These are phyloP conservation scores for Aspergillus calidoustus DNA, from an alignment of 2,329 filamentous ascomycete genomes.

Conservation along the genomic window DNA sequence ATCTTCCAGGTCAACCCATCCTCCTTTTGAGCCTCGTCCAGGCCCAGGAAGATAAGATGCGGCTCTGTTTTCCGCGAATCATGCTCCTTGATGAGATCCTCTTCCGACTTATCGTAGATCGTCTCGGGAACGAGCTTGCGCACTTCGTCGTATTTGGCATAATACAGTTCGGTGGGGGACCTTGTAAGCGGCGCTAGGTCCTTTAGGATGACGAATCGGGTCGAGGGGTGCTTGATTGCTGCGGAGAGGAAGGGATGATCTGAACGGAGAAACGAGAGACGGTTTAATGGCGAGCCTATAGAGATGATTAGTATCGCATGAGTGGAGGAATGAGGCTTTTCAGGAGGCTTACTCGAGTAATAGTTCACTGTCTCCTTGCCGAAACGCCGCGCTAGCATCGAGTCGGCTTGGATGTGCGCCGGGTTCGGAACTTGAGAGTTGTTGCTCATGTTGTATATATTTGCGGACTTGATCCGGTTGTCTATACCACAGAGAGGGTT, in stretches of 20 bases:
- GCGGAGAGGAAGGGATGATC: slow-evolving; percentile 54
- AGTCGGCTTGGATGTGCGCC: slow-evolving; percentile 63
- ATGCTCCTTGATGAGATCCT: slow-evolving; percentile 72
- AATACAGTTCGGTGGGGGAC: slow-evolving; percentile 66
- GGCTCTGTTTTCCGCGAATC: slow-evolving; percentile 72
- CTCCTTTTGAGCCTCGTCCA: slow-evolving; percentile 68
- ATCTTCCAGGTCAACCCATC: slow-evolving; percentile 52
- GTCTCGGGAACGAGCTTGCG: slow-evolving; percentile 70
- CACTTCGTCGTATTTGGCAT: slow-evolving; percentile 71
- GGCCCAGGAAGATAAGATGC: slow-evolving; percentile 80
- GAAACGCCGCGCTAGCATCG: slow-evolving; percentile 55
- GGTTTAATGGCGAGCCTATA: slow-evolving; percentile 54
- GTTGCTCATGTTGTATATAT: slow-evolving; percentile 31
- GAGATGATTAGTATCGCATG: not conserved
- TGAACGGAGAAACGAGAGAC: slow-evolving; percentile 54
- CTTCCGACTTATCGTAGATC: slow-evolving; percentile 73
- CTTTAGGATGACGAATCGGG: slow-evolving; percentile 76
- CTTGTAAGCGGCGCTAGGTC: slow-evolving; percentile 74
- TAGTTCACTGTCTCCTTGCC: slow-evolving; percentile 57
- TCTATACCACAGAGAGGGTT: not conserved
- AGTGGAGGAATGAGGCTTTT: not conserved
- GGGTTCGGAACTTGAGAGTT: slow-evolving; percentile 57
- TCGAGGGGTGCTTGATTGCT: slow-evolving; percentile 52
- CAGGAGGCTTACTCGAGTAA: slow-evolving; percentile 49
- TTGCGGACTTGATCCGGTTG: not conserved